phyloP scores from a whole-genome alignment of 805 yeast species.

The Saturnispora halmiae region DNA sequence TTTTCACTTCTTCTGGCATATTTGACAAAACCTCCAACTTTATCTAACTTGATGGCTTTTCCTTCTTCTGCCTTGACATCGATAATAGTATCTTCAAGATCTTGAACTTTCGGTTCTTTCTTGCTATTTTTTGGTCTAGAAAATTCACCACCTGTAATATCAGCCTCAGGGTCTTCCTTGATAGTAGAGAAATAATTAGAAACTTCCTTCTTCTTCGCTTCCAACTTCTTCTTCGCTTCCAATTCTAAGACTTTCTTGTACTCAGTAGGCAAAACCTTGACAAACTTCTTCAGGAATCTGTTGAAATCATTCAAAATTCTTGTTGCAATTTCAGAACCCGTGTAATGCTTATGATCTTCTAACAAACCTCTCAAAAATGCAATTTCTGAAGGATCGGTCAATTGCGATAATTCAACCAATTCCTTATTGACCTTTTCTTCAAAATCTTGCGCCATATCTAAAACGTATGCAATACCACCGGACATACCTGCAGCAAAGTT shows the following conservation, averaged over 20 bases:
- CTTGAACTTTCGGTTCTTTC: conserved; percentile 76
- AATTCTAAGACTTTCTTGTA: conserved; percentile 81
- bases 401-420: conserved; percentile 68
- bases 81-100: conserved; percentile 79
- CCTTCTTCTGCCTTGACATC: conserved; percentile 59
- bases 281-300: conserved; percentile 78
- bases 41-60: conserved; percentile 61
- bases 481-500: conserved; percentile 98
- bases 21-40: conserved; percentile 85
- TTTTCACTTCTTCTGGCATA: conserved; percentile 83
- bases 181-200: conserved; percentile 57
- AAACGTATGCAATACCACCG: conserved; percentile 97
- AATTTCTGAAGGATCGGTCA: conserved; percentile 83
- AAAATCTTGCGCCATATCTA: conserved; percentile 92
- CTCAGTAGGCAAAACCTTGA: conserved; percentile 87
- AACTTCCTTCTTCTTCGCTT: conserved; percentile 58
- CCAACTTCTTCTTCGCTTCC: conserved; percentile 57
- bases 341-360: conserved; percentile 93
- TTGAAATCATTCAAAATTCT: conserved; percentile 78
- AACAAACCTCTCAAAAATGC: conserved; percentile 88
- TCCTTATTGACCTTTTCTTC: conserved; percentile 67
- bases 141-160: conserved; percentile 85
- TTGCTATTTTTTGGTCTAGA: conserved; percentile 40
- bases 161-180: conserved; percentile 76
- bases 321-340: conserved; percentile 84